Conservation (phyloP, 1,284 basidiomycete species). For the Vanrija sp. region DNA sequence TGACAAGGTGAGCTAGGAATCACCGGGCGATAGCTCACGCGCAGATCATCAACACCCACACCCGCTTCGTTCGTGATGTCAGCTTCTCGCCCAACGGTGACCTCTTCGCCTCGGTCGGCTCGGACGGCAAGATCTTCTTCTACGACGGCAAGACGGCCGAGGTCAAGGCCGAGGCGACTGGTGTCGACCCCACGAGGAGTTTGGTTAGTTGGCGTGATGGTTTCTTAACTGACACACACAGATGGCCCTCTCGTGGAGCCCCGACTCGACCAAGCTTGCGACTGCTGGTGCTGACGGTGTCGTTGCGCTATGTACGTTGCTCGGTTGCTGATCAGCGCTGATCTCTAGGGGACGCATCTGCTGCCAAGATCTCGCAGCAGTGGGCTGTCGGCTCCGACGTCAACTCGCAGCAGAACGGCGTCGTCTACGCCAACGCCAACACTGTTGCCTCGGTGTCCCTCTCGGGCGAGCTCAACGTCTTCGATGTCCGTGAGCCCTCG, state of each 20-base stretch:
- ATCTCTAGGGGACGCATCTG: constrained; percentile 69
- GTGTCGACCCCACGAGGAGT: constrained; percentile 55
- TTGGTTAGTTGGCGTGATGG: constrained; percentile 58
- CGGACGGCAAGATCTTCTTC: constrained; percentile 81
- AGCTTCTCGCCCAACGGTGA: constrained; percentile 76
- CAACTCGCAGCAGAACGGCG: constrained; percentile 78
- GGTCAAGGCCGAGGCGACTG: constrained; percentile 61
- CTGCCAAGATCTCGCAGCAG: constrained; percentile 61
- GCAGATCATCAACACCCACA: constrained; percentile 78
- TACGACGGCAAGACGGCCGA: constrained; percentile 92
- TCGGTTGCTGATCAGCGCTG: background rate
- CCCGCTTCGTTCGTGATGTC: constrained; percentile 91
- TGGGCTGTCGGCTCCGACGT: constrained; percentile 70
- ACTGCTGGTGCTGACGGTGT: constrained; percentile 86
- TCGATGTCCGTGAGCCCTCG: constrained; percentile 68
- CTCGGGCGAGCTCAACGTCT: constrained; percentile 75
- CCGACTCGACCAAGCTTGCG: constrained; percentile 66
- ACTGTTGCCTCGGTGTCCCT: constrained; percentile 81
- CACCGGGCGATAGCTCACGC: background rate
- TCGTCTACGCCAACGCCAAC: constrained; percentile 69
- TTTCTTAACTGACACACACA: constrained; percentile 35
- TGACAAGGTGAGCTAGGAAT: constrained; percentile 59
- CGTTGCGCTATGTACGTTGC: constrained; percentile 74
- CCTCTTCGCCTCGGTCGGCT: constrained; percentile 83
- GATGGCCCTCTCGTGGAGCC: constrained; percentile 75